These are phyloP conservation scores for Stereum hirsutum DNA, from an alignment of 1,284 basidiomycete species.

Conservation along the genomic window DNA sequence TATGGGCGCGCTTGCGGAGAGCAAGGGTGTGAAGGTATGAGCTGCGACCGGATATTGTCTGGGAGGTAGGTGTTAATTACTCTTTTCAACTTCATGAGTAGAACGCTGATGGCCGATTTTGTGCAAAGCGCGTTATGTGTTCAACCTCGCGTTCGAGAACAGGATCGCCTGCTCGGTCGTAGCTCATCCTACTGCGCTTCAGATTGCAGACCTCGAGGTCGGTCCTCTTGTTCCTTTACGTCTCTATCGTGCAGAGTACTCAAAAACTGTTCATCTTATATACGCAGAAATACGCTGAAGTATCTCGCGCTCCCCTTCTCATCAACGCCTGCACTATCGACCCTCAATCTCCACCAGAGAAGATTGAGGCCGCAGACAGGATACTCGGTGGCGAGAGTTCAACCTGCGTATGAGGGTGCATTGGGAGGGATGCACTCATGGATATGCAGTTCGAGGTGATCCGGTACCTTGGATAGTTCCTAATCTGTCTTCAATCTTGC, in stretches of 20 bases:
- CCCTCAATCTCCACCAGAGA: constrained; percentile 35
- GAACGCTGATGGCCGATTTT: neutral
- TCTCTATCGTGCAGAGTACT: no score
- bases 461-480: constrained; percentile 14
- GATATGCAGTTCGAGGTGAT: constrained; percentile 37
- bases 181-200: constrained; percentile 62
- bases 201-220: constrained; percentile 53
- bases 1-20: constrained; percentile 44
- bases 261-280: neutral
- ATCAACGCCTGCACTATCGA: constrained; percentile 57
- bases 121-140: constrained; percentile 43
- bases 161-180: constrained; percentile 43
- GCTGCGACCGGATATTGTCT: constrained; percentile 66
- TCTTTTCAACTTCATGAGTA: neutral
- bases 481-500: neutral
- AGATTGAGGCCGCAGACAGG: constrained; percentile 39
- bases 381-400: constrained; percentile 46
- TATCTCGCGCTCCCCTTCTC: constrained; percentile 45
- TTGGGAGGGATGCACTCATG: constrained; percentile 38
- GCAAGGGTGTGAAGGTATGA: constrained; percentile 46
- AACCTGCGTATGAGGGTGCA: constrained; percentile 31
- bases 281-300: constrained; percentile 35
- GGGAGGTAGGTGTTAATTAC: constrained; percentile 37
- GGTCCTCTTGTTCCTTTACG: no score
- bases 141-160: constrained; percentile 60